Base-by-base conservation (phyloP, 305 asterid genomes). In the Fraxinus sp. region DNA sequence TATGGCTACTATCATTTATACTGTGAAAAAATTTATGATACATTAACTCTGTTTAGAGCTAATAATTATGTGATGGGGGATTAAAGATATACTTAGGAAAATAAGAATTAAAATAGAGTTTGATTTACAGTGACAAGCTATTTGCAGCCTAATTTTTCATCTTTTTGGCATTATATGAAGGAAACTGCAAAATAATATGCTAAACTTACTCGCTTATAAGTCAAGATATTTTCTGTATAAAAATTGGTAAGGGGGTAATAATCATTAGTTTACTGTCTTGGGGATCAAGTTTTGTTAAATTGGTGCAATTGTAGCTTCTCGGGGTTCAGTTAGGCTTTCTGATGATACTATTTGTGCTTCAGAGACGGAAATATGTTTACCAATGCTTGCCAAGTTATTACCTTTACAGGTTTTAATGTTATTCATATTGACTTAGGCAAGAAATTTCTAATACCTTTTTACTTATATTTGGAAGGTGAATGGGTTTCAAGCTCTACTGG, bases 401-500 rank as follows among this genome's bases (percentile, higher is more conserved):
- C 13, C 46, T 39, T 39, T 39, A 39, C 46, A 39, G 46, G 46
- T 39, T 39, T 8, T 8, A 39, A 39, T 39, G 46, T 3, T 8
- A 39, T 39, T 8, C 13, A 39, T 8, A 39, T 39, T 8, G 46
- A 39, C 46, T 39, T 39, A 39, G 46, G 13, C 46, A 39, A 8
- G 13, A 39, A 39, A 39, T 39, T 57, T 18, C 7, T 68, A 55
- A 43, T 43, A 43, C 55, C 4, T 36, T 13, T 55, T 77, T 18
- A 7, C 28, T 5, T 75, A 73, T 80, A 30, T 59, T 39, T 79
- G 84, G 83, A 81, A 90, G 95, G 89, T 78, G 92, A 89, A 77
- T 86, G 86, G 87, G 78, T 86, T 78, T 88, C 89, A 72, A 88
- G 92, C 84, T 83, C 91, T 7, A 93, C 95, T 8, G 94, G 97